Evolutionary conservation across 441 rosid genomes (phyloP).

Genomic region (Populus hybrid): DNA sequence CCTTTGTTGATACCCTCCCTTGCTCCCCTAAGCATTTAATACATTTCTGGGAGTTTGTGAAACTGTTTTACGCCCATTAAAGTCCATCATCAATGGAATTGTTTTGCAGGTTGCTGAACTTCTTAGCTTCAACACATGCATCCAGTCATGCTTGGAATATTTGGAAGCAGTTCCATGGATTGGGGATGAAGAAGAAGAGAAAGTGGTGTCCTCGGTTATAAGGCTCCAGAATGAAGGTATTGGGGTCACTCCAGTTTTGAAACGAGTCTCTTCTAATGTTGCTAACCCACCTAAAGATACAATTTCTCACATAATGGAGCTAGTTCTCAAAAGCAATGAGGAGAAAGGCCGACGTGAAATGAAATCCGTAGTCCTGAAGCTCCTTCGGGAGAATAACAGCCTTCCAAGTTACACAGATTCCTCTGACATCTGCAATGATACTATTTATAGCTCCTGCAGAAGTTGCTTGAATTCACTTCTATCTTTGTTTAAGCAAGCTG

Average conservation of each 20-base stretch:
- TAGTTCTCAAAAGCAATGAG: conserved; percentile 89
- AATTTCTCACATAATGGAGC: conserved; percentile 68
- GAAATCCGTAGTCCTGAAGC: conserved; percentile 83
- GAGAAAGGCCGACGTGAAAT: conserved; percentile 88
- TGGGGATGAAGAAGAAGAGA: conserved; percentile 95
- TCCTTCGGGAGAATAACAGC: conserved; percentile 68
- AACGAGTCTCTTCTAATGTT: conserved; percentile 62
- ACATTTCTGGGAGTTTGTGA: background rate
- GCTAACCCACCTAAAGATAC: conserved; percentile 61
- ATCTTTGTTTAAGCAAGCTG: conserved; percentile 56
- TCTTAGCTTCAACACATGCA: conserved; percentile 69
- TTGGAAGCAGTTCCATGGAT: conserved; percentile 99
- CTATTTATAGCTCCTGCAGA: conserved; percentile 61
- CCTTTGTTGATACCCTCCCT: background rate
- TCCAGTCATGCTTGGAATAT: conserved; percentile 77
- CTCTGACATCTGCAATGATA: conserved; percentile 58
- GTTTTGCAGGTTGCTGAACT: conserved; percentile 63
- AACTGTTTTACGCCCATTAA: conserved; percentile 8
- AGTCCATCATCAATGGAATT: conserved; percentile 11
- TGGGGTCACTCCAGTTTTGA: conserved; percentile 65
- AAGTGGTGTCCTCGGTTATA: conserved; percentile 74
- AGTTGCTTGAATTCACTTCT: conserved; percentile 58
- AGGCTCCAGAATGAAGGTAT: conserved; percentile 66
- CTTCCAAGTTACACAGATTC: conserved; percentile 37
- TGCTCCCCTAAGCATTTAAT: background rate